Percentiles rank a stretch among this genome's conserved stretches.
Evolutionary conservation across 2,329 filamentous ascomycete species (phyloP).

Genomic region (Ophiocordyceps polyrhachis-furcata): DNA sequence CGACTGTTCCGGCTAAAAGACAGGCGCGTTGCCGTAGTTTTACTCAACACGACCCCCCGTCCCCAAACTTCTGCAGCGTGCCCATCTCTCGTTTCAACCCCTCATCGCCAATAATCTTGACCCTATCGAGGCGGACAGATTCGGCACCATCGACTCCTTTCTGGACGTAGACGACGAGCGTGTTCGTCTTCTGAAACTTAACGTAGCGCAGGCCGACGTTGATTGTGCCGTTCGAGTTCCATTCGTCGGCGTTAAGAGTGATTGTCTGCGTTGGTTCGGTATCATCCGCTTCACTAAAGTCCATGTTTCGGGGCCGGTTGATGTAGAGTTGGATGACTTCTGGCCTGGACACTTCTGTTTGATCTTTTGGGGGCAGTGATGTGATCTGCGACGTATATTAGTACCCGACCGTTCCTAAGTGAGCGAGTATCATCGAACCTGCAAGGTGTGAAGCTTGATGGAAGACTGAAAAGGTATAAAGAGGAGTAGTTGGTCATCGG

Average conservation of each 20-base stretch:
- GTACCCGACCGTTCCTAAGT: not conserved
- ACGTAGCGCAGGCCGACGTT: constrained; percentile 67
- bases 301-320: constrained; percentile 77
- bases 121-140: constrained; percentile 64
- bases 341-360: constrained; percentile 64
- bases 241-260: constrained; percentile 55
- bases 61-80: constrained; percentile 86
- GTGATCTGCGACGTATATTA: constrained; percentile 46
- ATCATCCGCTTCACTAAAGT: constrained; percentile 88
- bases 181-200: constrained; percentile 91
- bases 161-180: constrained; percentile 71
- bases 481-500: constrained; percentile 89
- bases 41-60: too few relatives aligned
- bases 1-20: too few relatives aligned
- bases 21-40: too few relatives aligned
- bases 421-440: constrained; percentile 23
- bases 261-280: constrained; percentile 64
- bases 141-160: constrained; percentile 71
- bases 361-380: constrained; percentile 51
- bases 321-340: constrained; percentile 70
- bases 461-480: constrained; percentile 78
- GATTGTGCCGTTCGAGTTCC: constrained; percentile 62
- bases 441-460: constrained; percentile 72
- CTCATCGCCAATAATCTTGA: constrained; percentile 69
- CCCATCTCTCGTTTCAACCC: constrained; percentile 87